Evolutionary conservation across 176 grass and related monocot species (phyloP).

Genomic region (Dendrocalamus sinicus): DNA sequence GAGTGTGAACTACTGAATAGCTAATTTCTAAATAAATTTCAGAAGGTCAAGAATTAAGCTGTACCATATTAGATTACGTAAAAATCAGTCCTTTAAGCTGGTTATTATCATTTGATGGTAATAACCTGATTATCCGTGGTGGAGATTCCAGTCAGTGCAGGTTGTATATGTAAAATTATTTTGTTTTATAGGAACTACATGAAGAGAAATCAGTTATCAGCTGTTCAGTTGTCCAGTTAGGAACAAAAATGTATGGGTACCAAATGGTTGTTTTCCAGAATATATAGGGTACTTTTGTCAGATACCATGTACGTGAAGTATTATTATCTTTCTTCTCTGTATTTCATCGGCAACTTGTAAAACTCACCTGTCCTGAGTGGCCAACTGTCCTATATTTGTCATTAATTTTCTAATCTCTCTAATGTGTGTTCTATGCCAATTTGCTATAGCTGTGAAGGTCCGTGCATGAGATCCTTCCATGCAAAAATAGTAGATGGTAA

Average conservation of each 20-base stretch:
- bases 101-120: background rate
- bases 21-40: background rate
- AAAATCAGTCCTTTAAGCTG: background rate
- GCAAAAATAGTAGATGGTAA: conserved; percentile 62
- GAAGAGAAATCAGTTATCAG: background rate
- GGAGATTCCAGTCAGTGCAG: background rate
- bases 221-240: background rate
- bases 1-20: background rate
- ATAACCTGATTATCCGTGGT: background rate
- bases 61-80: background rate
- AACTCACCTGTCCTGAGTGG: background rate
- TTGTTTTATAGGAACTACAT: background rate
- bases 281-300: background rate
- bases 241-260: background rate
- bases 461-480: conserved; percentile 84
- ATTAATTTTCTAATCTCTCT: background rate
- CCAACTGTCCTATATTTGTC: background rate
- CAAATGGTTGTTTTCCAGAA: background rate
- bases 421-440: background rate
- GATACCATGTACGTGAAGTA: background rate
- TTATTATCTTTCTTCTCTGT: background rate
- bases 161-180: background rate
- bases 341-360: background rate
- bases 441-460: conserved; percentile 75
- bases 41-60: background rate